Percentiles rank a stretch among this genome's conserved stretches.
Conservation (phyloP, 257 asterid species). For the Gentiana straminea region DNA sequence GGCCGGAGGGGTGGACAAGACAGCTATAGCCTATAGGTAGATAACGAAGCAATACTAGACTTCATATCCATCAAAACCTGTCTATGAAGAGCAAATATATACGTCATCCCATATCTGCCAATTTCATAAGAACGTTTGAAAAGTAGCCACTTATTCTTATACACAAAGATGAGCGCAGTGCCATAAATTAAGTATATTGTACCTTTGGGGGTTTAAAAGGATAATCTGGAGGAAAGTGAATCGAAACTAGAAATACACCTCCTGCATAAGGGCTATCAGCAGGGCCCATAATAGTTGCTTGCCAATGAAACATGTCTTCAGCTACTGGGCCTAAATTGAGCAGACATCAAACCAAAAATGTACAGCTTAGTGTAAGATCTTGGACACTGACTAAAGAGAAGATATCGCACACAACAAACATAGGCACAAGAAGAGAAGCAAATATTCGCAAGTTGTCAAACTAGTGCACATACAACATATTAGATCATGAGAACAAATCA, state of each 20-base stretch:
- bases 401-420: background rate
- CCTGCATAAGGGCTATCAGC: constrained; percentile 43
- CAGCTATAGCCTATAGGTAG: no score
- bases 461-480: no score
- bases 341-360: background rate
- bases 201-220: constrained; percentile 58
- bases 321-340: constrained; percentile 34
- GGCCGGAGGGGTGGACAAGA: no score
- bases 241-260: constrained; percentile 43
- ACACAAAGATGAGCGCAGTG: no score
- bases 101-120: no score
- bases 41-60: no score
- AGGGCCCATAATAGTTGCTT: constrained; percentile 50
- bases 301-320: constrained; percentile 51
- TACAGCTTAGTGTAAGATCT: background rate
- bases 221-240: constrained; percentile 47
- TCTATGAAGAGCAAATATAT: no score
- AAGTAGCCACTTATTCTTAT: no score
- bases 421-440: background rate
- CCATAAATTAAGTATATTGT: background rate
- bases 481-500: background rate
- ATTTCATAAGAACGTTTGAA: no score
- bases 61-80: no score
- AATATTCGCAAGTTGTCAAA: no score
- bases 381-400: background rate